phyloP scores from a whole-genome alignment of 2,329 filamentous ascomycete species.

The Emergomyces pasteurianus region DNA sequence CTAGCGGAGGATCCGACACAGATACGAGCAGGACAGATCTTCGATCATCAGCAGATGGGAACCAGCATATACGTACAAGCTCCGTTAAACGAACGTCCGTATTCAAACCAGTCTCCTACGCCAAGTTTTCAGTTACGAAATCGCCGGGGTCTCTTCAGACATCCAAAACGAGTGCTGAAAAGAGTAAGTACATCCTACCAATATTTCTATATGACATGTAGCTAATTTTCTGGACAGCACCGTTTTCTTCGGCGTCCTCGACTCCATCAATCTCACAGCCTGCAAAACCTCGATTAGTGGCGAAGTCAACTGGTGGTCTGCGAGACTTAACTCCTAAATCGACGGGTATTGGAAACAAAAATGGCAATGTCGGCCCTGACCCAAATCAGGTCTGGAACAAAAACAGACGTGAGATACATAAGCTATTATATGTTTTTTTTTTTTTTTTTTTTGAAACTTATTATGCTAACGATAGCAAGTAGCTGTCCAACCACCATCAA shows the following conservation, averaged over 20 bases:
- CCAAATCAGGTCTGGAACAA: conserved; percentile 61
- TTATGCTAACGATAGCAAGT: conserved; percentile 3
- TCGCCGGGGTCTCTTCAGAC: conserved; percentile 41
- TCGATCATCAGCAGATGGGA: conserved; percentile 32
- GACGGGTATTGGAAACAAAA: conserved; percentile 33
- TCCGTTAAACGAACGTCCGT: conserved; percentile 49
- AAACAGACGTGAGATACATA: conserved; percentile 44
- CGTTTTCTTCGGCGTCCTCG: conserved; percentile 27
- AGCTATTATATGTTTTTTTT: neutral
- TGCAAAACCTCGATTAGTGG: conserved; percentile 49
- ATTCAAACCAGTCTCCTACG: conserved; percentile 55
- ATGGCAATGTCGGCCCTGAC: conserved; percentile 44
- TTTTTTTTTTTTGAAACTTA: neutral
- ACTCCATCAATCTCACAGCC: conserved; percentile 25
- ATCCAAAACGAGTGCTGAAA: conserved; percentile 41
- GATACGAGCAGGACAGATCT: conserved; percentile 47
- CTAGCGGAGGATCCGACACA: conserved; percentile 48
- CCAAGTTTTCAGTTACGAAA: conserved; percentile 55
- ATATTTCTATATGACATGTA: neutral
- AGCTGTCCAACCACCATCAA: conserved; percentile 44
- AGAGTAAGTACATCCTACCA: conserved; percentile 31
- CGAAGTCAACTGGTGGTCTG: conserved; percentile 46
- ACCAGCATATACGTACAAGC: conserved; percentile 33
- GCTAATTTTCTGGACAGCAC: conserved; percentile 14
- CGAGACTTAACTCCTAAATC: conserved; percentile 40